These are phyloP conservation scores for Nemania sp. DNA, from an alignment of 2,329 filamentous ascomycete genomes.

Conservation along the genomic window DNA sequence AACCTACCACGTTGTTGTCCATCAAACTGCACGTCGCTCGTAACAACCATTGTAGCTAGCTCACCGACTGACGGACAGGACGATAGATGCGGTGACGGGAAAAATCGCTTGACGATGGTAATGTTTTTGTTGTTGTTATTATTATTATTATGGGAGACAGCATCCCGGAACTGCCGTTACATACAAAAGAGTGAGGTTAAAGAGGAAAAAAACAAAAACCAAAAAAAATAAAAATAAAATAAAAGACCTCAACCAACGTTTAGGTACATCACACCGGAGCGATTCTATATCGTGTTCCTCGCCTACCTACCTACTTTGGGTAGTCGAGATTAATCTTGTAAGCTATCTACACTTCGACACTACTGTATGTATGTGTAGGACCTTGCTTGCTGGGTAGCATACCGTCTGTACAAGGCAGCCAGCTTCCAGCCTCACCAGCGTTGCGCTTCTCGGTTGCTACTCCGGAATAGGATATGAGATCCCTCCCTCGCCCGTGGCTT, in stretches of 20 bases:
- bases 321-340: conserved; percentile 1
- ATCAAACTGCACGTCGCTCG: conserved; percentile 32
- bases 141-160: background rate
- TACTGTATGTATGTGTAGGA: background rate
- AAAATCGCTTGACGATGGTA: conserved; percentile 5
- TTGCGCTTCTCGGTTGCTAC: conserved; percentile 7
- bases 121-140: no score
- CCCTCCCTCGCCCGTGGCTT: background rate
- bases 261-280: background rate
- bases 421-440: conserved; percentile 28
- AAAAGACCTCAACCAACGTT: background rate
- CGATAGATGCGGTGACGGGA: conserved; percentile 24
- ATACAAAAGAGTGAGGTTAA: background rate
- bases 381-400: conserved; percentile 13
- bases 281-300: background rate
- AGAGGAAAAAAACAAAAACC: background rate
- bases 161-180: conserved; percentile 2
- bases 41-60: conserved; percentile 36
- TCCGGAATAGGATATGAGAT: conserved; percentile 5
- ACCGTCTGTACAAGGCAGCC: conserved; percentile 10
- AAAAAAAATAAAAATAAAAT: background rate
- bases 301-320: background rate
- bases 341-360: background rate
- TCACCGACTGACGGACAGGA: conserved; percentile 33
- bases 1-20: conserved; percentile 38